phyloP scores from a whole-genome alignment of 2,329 filamentous ascomycete genomes.

The Calonectria hawksworthii region DNA sequence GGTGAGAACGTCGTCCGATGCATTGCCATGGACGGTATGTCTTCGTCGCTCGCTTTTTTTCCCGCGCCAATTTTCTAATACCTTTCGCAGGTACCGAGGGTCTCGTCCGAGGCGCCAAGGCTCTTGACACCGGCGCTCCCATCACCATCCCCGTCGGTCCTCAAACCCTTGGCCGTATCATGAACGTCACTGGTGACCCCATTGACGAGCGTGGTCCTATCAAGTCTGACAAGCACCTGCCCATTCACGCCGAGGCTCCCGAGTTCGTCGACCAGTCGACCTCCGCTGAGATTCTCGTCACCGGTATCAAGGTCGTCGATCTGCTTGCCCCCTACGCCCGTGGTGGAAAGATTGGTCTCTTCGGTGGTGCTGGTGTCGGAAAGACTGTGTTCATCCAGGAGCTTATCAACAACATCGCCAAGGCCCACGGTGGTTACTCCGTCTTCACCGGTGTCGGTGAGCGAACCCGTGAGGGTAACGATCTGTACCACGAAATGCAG shows the following conservation, averaged over 20 bases:
- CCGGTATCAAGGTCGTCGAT: slow-evolving; percentile 99
- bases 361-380: slow-evolving; percentile 99
- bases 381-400: slow-evolving; percentile 99
- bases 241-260: slow-evolving; percentile 96
- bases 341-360: slow-evolving; percentile 99
- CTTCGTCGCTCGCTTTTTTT: slow-evolving; percentile 36
- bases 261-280: slow-evolving; percentile 96
- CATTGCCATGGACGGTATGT: slow-evolving; percentile 99
- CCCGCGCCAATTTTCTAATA: slow-evolving; percentile 32
- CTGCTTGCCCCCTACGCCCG: slow-evolving; percentile 98
- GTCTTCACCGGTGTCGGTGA: slow-evolving; percentile 99
- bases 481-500: slow-evolving; percentile 99
- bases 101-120: slow-evolving; percentile 93
- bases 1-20: slow-evolving; percentile 99
- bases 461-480: slow-evolving; percentile 99
- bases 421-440: slow-evolving; percentile 99
- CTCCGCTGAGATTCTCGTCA: slow-evolving; percentile 94
- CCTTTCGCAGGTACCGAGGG: slow-evolving; percentile 88
- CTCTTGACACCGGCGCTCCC: slow-evolving; percentile 89
- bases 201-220: slow-evolving; percentile 99
- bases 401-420: slow-evolving; percentile 99
- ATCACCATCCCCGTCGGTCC: slow-evolving; percentile 97
- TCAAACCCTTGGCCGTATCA: slow-evolving; percentile 96
- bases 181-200: slow-evolving; percentile 99
- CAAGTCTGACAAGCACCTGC: slow-evolving; percentile 88